These are phyloP conservation scores for Stachybotrys elegans DNA, from an alignment of 2,329 filamentous ascomycete genomes.

Conservation along the genomic window DNA sequence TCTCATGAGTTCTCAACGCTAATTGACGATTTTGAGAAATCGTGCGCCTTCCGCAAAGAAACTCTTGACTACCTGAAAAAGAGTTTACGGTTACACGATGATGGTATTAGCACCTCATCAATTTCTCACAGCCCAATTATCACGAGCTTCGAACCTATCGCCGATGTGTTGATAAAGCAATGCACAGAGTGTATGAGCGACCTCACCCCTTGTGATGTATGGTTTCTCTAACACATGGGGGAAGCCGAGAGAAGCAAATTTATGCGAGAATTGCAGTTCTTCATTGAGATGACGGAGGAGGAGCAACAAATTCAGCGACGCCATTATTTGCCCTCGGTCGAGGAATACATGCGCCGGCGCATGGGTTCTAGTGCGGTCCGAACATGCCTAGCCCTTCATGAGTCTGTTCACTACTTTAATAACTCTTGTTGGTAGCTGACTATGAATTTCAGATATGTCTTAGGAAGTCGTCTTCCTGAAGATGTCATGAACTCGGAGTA, in stretches of 20 bases:
- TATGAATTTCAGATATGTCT: background rate
- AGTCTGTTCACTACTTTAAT: background rate
- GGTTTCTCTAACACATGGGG: no score
- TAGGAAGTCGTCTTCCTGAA: background rate
- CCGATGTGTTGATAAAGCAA: background rate
- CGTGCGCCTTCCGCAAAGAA: constrained; percentile 1
- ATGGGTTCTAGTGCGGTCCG: constrained; percentile 2
- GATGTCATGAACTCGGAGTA: background rate
- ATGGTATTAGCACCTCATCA: background rate
- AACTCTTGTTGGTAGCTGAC: background rate
- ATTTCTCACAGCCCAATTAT: background rate
- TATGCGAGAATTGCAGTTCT: constrained; percentile 1
- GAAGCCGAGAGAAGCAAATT: background rate
- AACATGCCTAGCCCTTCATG: background rate
- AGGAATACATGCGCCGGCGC: background rate
- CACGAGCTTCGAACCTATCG: constrained; percentile 3
- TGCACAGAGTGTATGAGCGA: background rate
- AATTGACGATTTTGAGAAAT: constrained; percentile 3
- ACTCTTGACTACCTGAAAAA: background rate
- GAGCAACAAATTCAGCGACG: background rate
- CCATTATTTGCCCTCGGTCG: background rate
- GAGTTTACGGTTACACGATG: background rate
- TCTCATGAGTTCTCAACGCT: constrained; percentile 1
- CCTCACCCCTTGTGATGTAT: background rate
- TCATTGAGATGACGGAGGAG: constrained; percentile 3